Evolutionary conservation across 257 asterid genomes (phyloP), one percentile per base, ranked within the genome.

Genomic region (Ocimum tenuiflorum): DNA sequence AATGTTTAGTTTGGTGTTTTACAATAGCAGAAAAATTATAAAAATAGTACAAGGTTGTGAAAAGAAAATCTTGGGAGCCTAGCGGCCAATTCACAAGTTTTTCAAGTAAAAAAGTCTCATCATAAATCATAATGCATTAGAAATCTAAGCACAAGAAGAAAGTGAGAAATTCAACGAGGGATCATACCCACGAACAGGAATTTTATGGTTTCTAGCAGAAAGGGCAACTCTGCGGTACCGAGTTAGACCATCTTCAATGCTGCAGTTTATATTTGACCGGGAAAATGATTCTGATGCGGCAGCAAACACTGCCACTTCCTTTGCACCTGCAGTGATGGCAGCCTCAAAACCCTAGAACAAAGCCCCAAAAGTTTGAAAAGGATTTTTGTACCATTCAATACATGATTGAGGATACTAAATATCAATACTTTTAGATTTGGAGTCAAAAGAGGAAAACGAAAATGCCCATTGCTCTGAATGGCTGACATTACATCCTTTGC

Each of bases 231-330:
- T 87, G 29, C 85, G 86, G 67, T 86, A 88, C 54, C 94, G 89
- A 72, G 82, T 63, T 60, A 88, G 91, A 78, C 96, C 85, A 42
- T 85, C 96, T 74, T 79, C 78, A 71, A 91, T 82, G 79, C 90
- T 83, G 83, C 95, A 91, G 69, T 91, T 91, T 68, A 91, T 71
- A 71, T 88, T 88, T 72, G 95, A 91, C 64, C 22, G 62, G 50
- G 96, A 88, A 79, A 91, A 91, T 60, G 94, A 91, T 77, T 91
- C 95, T 2, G 98, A 91, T 2, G 95, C 95, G 63, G 98, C 88
- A 72, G 94, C 96, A 85, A 91, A 88, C 59, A 91, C 69, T 69
- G 98, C 96, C 60, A 91, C 97, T 81, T 91, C 96, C 80, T 86
- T 86, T 57, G 94, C 95, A 65, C 95, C 98, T 53, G 94, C 85